Evolutionary conservation across 371 early-diverging fungal genomes (phyloP).

Genomic region (Funneliformis caledonium): DNA sequence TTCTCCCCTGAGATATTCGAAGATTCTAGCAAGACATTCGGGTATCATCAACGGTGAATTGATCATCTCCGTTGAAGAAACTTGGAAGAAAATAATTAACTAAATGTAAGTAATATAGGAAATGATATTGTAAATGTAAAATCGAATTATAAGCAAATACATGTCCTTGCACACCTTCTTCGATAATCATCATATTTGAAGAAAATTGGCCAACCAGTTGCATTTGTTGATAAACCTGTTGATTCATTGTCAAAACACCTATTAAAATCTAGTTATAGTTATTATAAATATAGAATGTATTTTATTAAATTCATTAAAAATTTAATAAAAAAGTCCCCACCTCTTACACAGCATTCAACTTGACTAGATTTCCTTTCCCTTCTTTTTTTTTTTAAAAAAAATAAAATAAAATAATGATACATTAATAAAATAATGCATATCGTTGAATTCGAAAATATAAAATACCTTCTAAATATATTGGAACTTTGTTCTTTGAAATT

Average conservation of each 20-base stretch:
- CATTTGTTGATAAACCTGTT: background rate
- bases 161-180: background rate
- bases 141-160: background rate
- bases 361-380: no score
- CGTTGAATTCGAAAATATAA: no score
- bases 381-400: no score
- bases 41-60: conserved; percentile 3
- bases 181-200: background rate
- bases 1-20: background rate
- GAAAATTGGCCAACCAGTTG: background rate
- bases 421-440: no score
- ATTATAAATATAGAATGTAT: no score
- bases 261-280: no score
- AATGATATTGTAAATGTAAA: background rate
- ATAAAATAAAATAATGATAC: no score
- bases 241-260: background rate
- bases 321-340: no score
- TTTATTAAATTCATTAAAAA: no score
- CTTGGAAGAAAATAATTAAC: background rate
- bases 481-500: background rate
- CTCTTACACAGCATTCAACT: no score
- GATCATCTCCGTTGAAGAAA: background rate
- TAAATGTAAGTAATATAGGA: background rate
- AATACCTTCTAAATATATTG: no score
- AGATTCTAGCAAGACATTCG: conserved; percentile 15